Conservation (phyloP, 257 asterid species). For the Petrea volubilis region DNA sequence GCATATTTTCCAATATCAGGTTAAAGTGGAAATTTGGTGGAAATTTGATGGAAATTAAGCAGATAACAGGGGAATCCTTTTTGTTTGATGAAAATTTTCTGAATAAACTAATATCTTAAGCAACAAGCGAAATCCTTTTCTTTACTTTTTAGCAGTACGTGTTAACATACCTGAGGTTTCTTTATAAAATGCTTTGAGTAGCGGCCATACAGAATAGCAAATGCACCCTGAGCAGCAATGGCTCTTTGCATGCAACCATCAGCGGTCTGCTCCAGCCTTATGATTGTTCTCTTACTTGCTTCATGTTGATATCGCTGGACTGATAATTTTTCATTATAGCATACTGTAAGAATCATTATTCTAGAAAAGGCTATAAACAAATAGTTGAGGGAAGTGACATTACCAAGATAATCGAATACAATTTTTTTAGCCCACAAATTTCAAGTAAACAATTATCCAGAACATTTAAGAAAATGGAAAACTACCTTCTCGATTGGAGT, state of each 20-base stretch:
- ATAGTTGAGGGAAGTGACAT: background rate
- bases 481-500: constrained; percentile 57
- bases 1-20: background rate
- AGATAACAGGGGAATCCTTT: background rate
- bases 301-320: constrained; percentile 48
- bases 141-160: background rate
- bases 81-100: background rate
- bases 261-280: constrained; percentile 84
- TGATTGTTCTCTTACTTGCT: constrained; percentile 51
- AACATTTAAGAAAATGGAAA: constrained; percentile 22
- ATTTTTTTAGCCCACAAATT: background rate
- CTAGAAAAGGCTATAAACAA: background rate
- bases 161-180: constrained; percentile 65
- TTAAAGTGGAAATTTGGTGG: too few relatives aligned
- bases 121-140: background rate
- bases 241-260: constrained; percentile 54
- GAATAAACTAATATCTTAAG: background rate
- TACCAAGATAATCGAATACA: too few relatives aligned
- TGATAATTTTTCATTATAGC: constrained; percentile 39
- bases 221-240: constrained; percentile 59
- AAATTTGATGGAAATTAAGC: background rate
- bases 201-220: constrained; percentile 66
- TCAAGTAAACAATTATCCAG: constrained; percentile 9
- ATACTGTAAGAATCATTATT: background rate
- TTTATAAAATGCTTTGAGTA: constrained; percentile 51